phyloP scores from a whole-genome alignment of 2,329 filamentous ascomycete species.

The Colletotrichum cereale region DNA sequence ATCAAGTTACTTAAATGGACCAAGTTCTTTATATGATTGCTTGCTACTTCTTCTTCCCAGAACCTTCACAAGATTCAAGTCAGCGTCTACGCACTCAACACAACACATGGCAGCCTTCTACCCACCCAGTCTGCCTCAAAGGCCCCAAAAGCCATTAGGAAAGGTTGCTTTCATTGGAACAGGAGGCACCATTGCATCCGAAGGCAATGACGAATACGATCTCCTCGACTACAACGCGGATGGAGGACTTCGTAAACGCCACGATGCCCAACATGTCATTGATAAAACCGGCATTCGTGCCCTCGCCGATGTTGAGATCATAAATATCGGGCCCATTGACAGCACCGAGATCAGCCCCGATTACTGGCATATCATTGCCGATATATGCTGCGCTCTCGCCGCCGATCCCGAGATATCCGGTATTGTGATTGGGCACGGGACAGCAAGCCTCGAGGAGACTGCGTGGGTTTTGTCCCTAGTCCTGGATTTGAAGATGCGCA shows the following conservation, averaged over 20 bases:
- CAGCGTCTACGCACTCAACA: not conserved
- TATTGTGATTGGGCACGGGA: constrained; percentile 30
- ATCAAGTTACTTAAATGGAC: not conserved
- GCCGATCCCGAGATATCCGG: not conserved
- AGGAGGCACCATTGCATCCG: constrained; percentile 22
- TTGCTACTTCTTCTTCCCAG: not conserved
- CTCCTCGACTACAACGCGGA: constrained; percentile 22
- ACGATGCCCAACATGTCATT: not conserved
- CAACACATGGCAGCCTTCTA: not conserved
- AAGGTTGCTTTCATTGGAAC: constrained; percentile 20
- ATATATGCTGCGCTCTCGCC: not conserved
- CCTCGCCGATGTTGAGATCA: not conserved
- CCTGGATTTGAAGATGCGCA: not conserved
- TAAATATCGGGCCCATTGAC: constrained; percentile 10
- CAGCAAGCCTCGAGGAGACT: constrained; percentile 31
- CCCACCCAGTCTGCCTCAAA: not conserved
- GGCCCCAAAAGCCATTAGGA: not conserved
- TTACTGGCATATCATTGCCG: constrained; percentile 8
- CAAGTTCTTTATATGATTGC: not conserved
- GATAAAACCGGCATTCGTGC: not conserved
- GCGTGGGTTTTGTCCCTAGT: constrained; percentile 21
- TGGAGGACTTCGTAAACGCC: not conserved
- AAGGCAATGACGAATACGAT: constrained; percentile 11
- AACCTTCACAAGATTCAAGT: not conserved
- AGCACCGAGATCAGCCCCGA: constrained; percentile 6